phyloP scores from a whole-genome alignment of 192 early-diverging fungal species.

The Rhizophagus sp. region DNA sequence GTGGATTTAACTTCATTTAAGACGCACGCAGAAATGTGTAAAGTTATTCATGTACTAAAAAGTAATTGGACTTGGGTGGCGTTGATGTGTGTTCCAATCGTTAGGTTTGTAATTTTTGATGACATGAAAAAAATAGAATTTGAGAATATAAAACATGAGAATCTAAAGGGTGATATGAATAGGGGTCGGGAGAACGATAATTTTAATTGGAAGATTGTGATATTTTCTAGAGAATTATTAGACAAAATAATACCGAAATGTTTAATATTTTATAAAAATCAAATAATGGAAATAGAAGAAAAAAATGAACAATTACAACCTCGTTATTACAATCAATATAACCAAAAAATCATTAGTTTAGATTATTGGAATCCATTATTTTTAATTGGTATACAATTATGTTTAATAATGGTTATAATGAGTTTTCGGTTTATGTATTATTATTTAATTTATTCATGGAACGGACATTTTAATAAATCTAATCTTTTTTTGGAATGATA shows the following conservation, averaged over 20 bases:
- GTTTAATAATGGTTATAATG: background rate
- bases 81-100: background rate
- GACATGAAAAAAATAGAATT: background rate
- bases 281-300: background rate
- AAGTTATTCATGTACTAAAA: background rate
- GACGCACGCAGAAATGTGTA: background rate
- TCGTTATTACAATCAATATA: background rate
- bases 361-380: background rate
- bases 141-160: background rate
- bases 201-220: background rate
- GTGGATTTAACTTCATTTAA: background rate
- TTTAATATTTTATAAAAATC: background rate
- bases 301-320: background rate
- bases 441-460: too few species aligned
- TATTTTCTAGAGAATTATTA: background rate
- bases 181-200: too few species aligned
- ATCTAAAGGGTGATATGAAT: background rate
- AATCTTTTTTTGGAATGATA: too few species aligned
- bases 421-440: background rate
- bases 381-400: background rate
- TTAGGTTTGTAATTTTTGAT: background rate
- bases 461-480: too few species aligned
- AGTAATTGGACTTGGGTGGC: background rate
- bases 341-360: background rate
- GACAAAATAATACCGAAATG: background rate